Base-by-base conservation (phyloP, 1,139 yeast genomes). In the Saccharomyces hybrid region DNA sequence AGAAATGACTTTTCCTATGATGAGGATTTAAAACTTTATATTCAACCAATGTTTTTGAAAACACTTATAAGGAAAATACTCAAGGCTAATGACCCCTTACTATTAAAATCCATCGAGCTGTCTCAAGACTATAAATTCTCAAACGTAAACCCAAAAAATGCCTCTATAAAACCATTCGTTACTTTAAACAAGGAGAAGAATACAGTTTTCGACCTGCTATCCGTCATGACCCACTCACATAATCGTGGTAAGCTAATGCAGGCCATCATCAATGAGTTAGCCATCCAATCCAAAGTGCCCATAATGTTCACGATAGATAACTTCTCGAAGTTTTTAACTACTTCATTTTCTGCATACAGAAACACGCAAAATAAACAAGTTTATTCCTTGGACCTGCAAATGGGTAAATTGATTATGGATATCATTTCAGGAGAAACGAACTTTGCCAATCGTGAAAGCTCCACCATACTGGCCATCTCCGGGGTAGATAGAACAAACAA, bases 31-130 rank as follows among this genome's bases (percentile, higher is more conserved):
- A 72, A 74, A 28, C 66, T 75, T 52, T 88, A 83, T 68, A 85
- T 82, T 54, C 96, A 90, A 70, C 96, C 96, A 55, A 86, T 86
- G 95, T 80, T 78, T 64, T 75, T 87, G 55, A 82, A 82, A 64
- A 76, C 78, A 55, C 78, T 88, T 71, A 70, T 88, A 60, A 74
- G 75, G 60, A 82, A 81, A 69, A 73, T 85, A 54, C 74, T 79
- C 53, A 75, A 75, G 52, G 83, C 83, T 38, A 90, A 88, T 71
- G 62, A 64, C 51, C 75, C 73, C 58, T 75, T 70, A 1, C 65
- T 76, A 4, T 77, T 88, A 57, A 66, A 75, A 51, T 71, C 79
- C 47, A 72, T 88, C 60, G 73, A 75, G 50, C 71, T 86, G 58
- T 68, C 82, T 1, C 70, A 77, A 53, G 81, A 79, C 57, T 73